Evolutionary conservation across 139 green algal species (phyloP), one percentile per base, ranked within the genome.

Genomic region (Diplosphaera chodatii): DNA sequence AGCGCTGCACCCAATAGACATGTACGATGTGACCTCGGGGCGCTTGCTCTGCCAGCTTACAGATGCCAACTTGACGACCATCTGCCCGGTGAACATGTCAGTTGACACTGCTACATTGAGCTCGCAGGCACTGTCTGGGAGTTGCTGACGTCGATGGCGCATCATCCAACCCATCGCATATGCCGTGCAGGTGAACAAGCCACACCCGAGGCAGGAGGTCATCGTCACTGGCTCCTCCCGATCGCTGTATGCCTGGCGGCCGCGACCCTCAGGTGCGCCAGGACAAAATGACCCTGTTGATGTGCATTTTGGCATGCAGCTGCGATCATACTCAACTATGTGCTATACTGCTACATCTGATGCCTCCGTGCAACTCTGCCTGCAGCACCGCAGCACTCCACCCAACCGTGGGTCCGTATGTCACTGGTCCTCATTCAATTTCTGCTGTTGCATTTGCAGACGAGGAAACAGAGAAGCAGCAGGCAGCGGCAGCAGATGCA

Each of bases 1-100:
- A 34, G 90, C 89, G 56, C 77, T 97, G 75, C 92, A 97, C 72
- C 91, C 92, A 0, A 73, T 97, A 3, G 92, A 97, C 77, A 69
- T 97, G 30, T 69, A 97, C 40, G 88, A 94, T 68, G 82, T 83
- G 0, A 40, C 65, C 64, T 89, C 82, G 0, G 91, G 91, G 23
- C 31, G 32, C 15, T 66, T 91, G 55, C 73, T 94, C 63, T 67
- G 40, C 15, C 68, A 84, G 65, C 75, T 96, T 29, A 75, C 80
- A 0, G 92, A 97, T 72, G 68, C 78, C 29, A 92, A 96, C 80
- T 75, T 97, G 27, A 82, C 69, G 22, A 74, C 69, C n/a, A 74
- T 74, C 69, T 68, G 55, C 55, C 69, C 69, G 8, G 69, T 74
- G 37, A n/a, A n/a, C n/a, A n/a, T n/a, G n/a, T n/a, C n/a, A n/a